Percentiles rank a stretch among this genome's conserved stretches.
Evolutionary conservation across 371 early-diverging fungal species (phyloP).

Genomic region (Choanephora cucurbitarum): DNA sequence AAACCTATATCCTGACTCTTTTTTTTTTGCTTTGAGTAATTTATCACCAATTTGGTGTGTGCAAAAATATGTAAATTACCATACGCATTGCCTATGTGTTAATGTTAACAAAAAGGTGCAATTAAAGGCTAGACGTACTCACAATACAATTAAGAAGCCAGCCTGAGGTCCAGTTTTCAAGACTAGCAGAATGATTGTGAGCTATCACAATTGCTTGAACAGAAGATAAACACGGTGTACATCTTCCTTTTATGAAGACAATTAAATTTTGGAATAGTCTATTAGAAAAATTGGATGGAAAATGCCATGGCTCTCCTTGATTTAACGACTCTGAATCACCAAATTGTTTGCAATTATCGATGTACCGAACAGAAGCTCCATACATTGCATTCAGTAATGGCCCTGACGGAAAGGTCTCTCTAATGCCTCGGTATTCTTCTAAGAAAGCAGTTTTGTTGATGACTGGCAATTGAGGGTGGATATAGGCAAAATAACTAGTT

Average conservation of each 20-base stretch:
- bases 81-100: conserved; percentile 27
- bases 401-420: conserved; percentile 9
- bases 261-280: conserved; percentile 8
- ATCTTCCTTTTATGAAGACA: conserved; percentile 6
- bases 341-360: conserved; percentile 16
- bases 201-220: conserved; percentile 39
- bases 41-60: neutral
- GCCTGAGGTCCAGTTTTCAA: conserved; percentile 23
- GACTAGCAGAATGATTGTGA: conserved; percentile 33
- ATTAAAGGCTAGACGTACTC: neutral
- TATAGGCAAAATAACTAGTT: conserved; percentile 25
- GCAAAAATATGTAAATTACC: conserved; percentile 18
- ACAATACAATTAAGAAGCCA: conserved; percentile 38
- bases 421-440: conserved; percentile 26
- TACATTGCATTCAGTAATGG: conserved; percentile 23
- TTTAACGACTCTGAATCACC: conserved; percentile 7
- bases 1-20: conserved; percentile 57
- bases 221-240: conserved; percentile 26
- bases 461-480: conserved; percentile 25
- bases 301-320: conserved; percentile 6
- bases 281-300: conserved; percentile 9
- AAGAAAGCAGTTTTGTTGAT: conserved; percentile 27
- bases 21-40: neutral
- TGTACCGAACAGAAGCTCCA: conserved; percentile 20
- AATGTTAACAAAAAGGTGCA: neutral